These are phyloP conservation scores for Candida labiduridarum DNA, from an alignment of 1,139 yeast genomes.

Conservation along the genomic window DNA sequence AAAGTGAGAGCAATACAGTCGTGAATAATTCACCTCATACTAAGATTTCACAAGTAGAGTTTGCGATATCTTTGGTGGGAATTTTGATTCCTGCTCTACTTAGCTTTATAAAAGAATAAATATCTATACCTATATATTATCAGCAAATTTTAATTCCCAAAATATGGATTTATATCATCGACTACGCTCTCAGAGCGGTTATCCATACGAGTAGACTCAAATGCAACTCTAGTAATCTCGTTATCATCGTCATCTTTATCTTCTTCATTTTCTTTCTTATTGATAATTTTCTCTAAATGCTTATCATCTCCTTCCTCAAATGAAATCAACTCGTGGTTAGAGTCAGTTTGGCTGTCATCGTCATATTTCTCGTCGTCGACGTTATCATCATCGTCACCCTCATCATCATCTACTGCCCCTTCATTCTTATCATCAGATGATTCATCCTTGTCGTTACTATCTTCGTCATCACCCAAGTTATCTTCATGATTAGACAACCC, in stretches of 20 bases:
- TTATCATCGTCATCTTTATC: not conserved
- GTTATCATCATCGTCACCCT: conserved; percentile 5
- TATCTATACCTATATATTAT: conserved; percentile 3
- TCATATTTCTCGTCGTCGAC: conserved; percentile 5
- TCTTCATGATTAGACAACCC: conserved; percentile 9
- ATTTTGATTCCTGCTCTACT: conserved; percentile 19
- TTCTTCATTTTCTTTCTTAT: conserved; percentile 4
- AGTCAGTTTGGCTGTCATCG: conserved; percentile 3
- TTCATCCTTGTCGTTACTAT: conserved; percentile 6
- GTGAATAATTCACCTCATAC: conserved; percentile 5
- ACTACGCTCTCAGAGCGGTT: conserved; percentile 10
- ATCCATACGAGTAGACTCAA: conserved; percentile 7
- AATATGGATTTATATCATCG: conserved; percentile 12
- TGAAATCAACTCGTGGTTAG: not conserved
- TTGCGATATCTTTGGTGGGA: conserved; percentile 19
- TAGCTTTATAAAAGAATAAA: conserved; percentile 17
- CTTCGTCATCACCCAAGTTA: conserved; percentile 7
- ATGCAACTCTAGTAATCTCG: conserved; percentile 1
- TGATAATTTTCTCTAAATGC: not conserved
- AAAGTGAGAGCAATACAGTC: conserved; percentile 11
- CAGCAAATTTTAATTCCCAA: conserved; percentile 6
- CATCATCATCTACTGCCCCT: conserved; percentile 1
- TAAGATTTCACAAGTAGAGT: conserved; percentile 11
- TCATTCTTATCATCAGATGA: conserved; percentile 3
- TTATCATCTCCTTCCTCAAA: conserved; percentile 6